These are phyloP conservation scores for Ganoderma multipileum DNA, from an alignment of 1,284 basidiomycete species.

Conservation along the genomic window DNA sequence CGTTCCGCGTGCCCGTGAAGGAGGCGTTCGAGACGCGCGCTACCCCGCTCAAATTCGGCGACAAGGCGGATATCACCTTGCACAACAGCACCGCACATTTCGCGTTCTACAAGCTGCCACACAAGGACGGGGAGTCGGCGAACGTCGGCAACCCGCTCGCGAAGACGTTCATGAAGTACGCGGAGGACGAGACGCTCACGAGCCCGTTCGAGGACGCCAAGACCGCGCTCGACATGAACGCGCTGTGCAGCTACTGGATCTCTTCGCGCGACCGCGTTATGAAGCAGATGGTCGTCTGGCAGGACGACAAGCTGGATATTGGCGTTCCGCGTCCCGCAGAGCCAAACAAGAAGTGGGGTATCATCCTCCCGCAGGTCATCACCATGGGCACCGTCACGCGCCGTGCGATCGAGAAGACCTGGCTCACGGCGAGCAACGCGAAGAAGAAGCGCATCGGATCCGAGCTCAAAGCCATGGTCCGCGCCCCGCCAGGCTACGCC, in stretches of 20 bases:
- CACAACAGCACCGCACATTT: slow-evolving; percentile 53
- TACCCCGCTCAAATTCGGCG: slow-evolving; percentile 60
- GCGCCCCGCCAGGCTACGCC: slow-evolving; percentile 91
- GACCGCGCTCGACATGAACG: slow-evolving; percentile 91
- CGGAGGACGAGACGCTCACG: slow-evolving; percentile 85
- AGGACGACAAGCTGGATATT: slow-evolving; percentile 54
- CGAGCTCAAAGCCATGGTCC: slow-evolving; percentile 97
- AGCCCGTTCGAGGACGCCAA: slow-evolving; percentile 82
- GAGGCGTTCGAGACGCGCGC: slow-evolving; percentile 47
- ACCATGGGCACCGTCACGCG: slow-evolving; percentile 99
- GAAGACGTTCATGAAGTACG: slow-evolving; percentile 90
- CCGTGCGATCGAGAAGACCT: slow-evolving; percentile 97
- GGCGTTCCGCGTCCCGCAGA: slow-evolving; percentile 36
- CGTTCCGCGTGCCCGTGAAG: slow-evolving; percentile 74
- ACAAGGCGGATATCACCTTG: slow-evolving; percentile 66
- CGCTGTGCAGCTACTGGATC: slow-evolving; percentile 98
- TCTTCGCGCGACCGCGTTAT: slow-evolving; percentile 91
- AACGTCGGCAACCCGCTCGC: slow-evolving; percentile 94
- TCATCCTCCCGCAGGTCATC: slow-evolving; percentile 96
- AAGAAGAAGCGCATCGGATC: slow-evolving; percentile 98
- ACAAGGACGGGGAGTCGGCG: slow-evolving; percentile 93
- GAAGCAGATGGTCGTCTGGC: slow-evolving; percentile 95
- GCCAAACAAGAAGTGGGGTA: slow-evolving; percentile 72
- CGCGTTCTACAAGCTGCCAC: slow-evolving; percentile 91
- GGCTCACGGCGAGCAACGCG: slow-evolving; percentile 98